Percentiles rank a stretch among this genome's conserved stretches.
These are phyloP conservation scores for Marchantia polymorpha DNA, from an alignment of 225 moss, liverwort and hornwort species.

Conservation along the genomic window DNA sequence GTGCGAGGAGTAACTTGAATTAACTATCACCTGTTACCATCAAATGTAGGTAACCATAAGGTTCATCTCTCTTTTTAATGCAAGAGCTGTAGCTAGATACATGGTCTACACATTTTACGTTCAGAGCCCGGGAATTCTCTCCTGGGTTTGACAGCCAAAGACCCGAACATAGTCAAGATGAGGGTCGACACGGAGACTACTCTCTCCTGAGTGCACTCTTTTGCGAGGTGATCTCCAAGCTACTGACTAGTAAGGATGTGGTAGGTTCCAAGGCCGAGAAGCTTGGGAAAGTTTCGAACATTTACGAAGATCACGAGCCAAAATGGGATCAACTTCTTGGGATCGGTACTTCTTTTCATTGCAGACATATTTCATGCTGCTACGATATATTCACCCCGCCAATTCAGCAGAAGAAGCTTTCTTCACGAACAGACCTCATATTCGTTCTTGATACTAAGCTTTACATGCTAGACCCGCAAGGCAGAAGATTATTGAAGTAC, in stretches of 20 bases:
- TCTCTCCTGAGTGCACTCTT: background rate
- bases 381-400: background rate
- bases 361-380: constrained; percentile 27
- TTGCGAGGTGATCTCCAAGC: background rate
- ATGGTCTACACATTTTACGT: background rate
- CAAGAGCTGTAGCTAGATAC: constrained; percentile 6
- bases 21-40: no score
- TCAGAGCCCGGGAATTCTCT: background rate
- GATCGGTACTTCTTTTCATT: constrained; percentile 28
- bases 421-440: background rate
- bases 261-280: constrained; percentile 7
- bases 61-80: no score
- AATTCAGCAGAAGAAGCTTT: background rate
- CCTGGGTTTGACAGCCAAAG: background rate
- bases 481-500: constrained; percentile 6
- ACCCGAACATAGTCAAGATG: background rate
- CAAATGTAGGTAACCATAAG: no score
- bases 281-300: constrained; percentile 21
- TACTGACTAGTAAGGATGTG: background rate
- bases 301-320: constrained; percentile 31
- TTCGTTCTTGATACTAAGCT: constrained; percentile 20
- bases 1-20: no score
- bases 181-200: background rate
- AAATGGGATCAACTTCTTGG: constrained; percentile 33
- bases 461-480: constrained; percentile 14